Base-by-base conservation (phyloP, 2,329 filamentous ascomycete genomes). In the Colletotrichum karsti region DNA sequence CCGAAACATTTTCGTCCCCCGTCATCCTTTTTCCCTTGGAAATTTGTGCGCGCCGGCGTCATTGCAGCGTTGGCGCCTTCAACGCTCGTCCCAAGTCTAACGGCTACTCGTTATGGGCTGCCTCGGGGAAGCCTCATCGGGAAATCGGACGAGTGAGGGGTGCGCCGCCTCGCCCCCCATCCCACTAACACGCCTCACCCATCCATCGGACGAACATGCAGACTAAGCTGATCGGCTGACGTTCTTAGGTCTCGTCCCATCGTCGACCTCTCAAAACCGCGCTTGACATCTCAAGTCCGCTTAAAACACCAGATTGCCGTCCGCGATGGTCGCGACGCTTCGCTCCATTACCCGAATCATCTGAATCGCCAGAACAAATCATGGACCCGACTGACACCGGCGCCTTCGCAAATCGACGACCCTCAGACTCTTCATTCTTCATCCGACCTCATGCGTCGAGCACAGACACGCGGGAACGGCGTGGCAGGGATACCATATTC, bases 401-500 rank as follows among this genome's bases (percentile, higher is more conserved):
- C 53, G 73, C 73, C 18, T 74, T 70, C 51, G 80, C 80, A 26
- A 74, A 71, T 53, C 72, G 71, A 30, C 72, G 71, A 56, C 69
- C 73, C 22, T 54, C 68, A 44, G 72, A 71, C 65, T 71, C 63
- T 35, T 66, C 72, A 37, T 70, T 71, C 20, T 71, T 66, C 61
- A 73, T 72, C 44, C 62, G 70, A 28, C 70, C 73, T 24, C 72
- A 67, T 68, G 68, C 67, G 63, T 26, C 73, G 66, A 35, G 73
- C 53, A 69, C 73, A 54, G 72, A 67, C 53, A 39, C 53, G 5
- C 51, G 35, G 20, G 61, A 73, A 46, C 72, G 70, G 10, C 72
- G 68, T 41, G 59, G 67, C 54, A 74, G 74, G 26, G 73, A 78
- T 69, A 76, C 78, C 72, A 72, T 88, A 6, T 78, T 89, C 35